phyloP scores from a whole-genome alignment of 1,284 basidiomycete species.

The Cryptococcus deneoformans region DNA sequence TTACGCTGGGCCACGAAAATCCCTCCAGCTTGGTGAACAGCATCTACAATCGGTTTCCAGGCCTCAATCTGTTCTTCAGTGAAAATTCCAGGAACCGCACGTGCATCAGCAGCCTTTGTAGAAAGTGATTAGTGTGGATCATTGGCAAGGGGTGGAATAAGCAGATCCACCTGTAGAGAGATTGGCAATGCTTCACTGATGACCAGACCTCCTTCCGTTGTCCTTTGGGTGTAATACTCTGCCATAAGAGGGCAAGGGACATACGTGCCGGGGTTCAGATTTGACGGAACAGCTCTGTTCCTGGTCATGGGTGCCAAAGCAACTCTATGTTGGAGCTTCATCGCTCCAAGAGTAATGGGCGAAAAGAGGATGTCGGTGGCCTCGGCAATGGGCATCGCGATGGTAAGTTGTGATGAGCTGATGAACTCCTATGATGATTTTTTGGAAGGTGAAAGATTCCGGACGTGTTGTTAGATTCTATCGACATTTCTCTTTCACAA shows the following conservation, averaged over 20 bases:
- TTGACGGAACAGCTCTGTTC: not conserved
- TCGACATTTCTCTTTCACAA: too few species aligned
- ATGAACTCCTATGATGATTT: too few species aligned
- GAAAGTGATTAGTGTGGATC: too few species aligned
- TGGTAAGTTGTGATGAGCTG: too few species aligned
- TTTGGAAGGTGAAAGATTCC: too few species aligned
- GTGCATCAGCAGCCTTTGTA: not conserved
- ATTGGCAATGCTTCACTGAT: constrained; percentile 2
- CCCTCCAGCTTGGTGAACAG: constrained; percentile 26
- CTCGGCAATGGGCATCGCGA: not conserved
- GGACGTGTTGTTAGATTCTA: too few species aligned
- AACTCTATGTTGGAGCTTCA: not conserved
- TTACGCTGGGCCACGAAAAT: constrained; percentile 28
- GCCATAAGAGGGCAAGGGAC: not conserved
- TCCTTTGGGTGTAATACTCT: not conserved
- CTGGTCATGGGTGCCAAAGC: not conserved
- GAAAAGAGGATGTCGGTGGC: not conserved
- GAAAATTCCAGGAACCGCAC: constrained; percentile 17
- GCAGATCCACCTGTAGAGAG: not conserved
- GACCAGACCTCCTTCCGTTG: not conserved
- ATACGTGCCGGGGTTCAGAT: not conserved
- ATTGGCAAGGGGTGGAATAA: not conserved
- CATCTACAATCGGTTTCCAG: constrained; percentile 28
- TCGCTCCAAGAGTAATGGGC: not conserved
- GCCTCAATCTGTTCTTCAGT: constrained; percentile 26